Evolutionary conservation across 305 asterid genomes (phyloP).

Genomic region (Fraxinus floribunda): DNA sequence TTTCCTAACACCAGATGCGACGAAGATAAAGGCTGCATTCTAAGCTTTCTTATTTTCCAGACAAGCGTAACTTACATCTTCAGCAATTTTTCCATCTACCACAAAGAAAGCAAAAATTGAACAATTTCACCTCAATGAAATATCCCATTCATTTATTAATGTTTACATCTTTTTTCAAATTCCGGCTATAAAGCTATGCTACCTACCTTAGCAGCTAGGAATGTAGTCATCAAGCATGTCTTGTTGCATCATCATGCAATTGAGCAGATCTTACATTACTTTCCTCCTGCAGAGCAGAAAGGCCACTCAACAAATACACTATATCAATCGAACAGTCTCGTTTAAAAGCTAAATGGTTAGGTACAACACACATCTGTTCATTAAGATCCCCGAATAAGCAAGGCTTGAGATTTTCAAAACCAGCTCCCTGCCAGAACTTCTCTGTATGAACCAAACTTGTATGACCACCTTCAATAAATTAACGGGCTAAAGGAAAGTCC

Average conservation of each 20-base stretch:
- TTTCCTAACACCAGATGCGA: conserved; percentile 12
- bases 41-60: conserved; percentile 27
- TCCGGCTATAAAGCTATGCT: too few species aligned
- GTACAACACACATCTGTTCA: background rate
- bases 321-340: background rate
- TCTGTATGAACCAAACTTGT: background rate
- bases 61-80: background rate
- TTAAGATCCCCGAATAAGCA: background rate
- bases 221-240: too few species aligned
- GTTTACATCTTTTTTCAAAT: too few species aligned
- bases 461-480: background rate
- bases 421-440: background rate
- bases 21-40: conserved; percentile 14
- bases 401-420: background rate
- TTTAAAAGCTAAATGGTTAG: background rate
- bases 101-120: background rate
- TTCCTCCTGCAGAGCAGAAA: conserved; percentile 25
- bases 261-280: too few species aligned
- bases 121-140: conserved; percentile 1
- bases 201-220: too few species aligned
- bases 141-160: background rate
- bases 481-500: background rate
- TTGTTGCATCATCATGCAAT: too few species aligned
- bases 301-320: conserved; percentile 8
- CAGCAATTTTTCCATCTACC: conserved; percentile 12